A percentile compares a stretch with the other conserved stretches of the same genome.
These are phyloP conservation scores for Lecanicillium sp. DNA, from an alignment of 2,329 filamentous ascomycete species.

Conservation along the genomic window DNA sequence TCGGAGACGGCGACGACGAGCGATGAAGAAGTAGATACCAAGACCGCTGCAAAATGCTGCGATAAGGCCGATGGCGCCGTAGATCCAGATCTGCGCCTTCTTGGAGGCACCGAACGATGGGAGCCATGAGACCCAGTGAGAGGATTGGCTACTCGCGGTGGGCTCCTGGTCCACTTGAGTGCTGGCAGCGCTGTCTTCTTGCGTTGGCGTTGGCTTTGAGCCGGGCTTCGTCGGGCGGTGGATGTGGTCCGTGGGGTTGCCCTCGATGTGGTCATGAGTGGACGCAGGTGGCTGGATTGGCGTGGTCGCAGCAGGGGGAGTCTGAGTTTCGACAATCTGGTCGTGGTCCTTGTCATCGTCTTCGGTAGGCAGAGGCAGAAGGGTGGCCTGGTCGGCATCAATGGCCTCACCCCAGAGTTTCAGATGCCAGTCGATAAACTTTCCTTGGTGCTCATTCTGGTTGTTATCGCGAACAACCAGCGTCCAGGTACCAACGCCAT, in stretches of 20 bases:
- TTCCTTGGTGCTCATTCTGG: slow-evolving; percentile 68
- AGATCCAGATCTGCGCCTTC: slow-evolving; percentile 89
- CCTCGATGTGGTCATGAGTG: slow-evolving; percentile 30
- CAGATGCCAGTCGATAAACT: slow-evolving; percentile 83
- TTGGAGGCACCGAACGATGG: slow-evolving; percentile 86
- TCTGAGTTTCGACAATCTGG: slow-evolving; percentile 47
- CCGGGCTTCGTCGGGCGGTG: slow-evolving; percentile 50
- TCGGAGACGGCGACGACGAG: slow-evolving; percentile 66
- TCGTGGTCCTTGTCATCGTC: slow-evolving; percentile 80
- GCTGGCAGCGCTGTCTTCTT: slow-evolving; percentile 17
- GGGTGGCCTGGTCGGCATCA: slow-evolving; percentile 61
- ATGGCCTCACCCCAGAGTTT: slow-evolving; percentile 90
- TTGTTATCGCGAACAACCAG: slow-evolving; percentile 79
- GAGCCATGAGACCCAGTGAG: slow-evolving; percentile 75
- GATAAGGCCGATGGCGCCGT: slow-evolving; percentile 76
- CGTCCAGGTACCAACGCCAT: slow-evolving; percentile 82
- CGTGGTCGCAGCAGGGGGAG: slow-evolving; percentile 16
- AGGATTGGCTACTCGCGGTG: slow-evolving; percentile 43
- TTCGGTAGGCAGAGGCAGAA: slow-evolving; percentile 74
- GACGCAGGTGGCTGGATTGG: slow-evolving; percentile 45
- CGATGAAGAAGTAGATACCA: slow-evolving; percentile 72
- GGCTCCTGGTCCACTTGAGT: slow-evolving; percentile 24
- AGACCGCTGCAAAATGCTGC: slow-evolving; percentile 73
- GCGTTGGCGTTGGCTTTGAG: slow-evolving; percentile 22
- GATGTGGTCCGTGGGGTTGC: slow-evolving; percentile 53